Conservation (phyloP, 108 stramenopile genomes). For the Cylindrotheca closterium region DNA sequence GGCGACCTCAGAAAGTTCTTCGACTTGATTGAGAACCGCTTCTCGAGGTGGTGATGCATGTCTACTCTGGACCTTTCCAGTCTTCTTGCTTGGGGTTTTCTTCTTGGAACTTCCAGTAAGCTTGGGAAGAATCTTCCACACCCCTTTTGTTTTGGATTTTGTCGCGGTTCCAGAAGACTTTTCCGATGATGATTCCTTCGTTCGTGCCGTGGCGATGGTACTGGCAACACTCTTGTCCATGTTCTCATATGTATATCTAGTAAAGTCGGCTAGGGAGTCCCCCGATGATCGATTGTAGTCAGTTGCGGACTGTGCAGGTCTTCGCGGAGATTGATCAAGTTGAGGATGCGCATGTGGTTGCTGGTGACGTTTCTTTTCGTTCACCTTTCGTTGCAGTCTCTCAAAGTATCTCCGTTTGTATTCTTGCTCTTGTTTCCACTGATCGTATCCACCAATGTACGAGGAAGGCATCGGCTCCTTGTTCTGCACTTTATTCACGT, state of each 20-base stretch:
- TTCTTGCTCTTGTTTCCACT: constrained; percentile 25
- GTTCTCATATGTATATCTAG: no score
- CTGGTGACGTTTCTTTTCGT: background rate
- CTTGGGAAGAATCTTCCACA: background rate
- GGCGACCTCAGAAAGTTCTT: background rate
- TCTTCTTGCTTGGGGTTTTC: no score
- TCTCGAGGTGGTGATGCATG: background rate
- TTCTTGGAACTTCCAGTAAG: no score
- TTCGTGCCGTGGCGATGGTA: background rate
- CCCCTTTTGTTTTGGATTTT: background rate
- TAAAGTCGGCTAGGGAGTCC: background rate
- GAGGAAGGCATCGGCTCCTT: constrained; percentile 5
- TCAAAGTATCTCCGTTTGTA: background rate
- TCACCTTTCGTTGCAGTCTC: background rate
- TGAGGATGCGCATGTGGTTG: no score
- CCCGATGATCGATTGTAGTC: background rate
- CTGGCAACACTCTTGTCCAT: no score
- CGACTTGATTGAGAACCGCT: background rate
- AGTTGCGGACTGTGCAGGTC: background rate
- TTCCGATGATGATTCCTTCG: background rate
- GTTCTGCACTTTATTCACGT: constrained; percentile 2
- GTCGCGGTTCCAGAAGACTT: background rate
- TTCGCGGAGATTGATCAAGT: no score
- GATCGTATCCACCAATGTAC: constrained; percentile 8
- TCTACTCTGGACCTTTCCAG: no score